Base-by-base conservation (phyloP, 2,329 filamentous ascomycete species). In the Lasiodiplodia citricola region DNA sequence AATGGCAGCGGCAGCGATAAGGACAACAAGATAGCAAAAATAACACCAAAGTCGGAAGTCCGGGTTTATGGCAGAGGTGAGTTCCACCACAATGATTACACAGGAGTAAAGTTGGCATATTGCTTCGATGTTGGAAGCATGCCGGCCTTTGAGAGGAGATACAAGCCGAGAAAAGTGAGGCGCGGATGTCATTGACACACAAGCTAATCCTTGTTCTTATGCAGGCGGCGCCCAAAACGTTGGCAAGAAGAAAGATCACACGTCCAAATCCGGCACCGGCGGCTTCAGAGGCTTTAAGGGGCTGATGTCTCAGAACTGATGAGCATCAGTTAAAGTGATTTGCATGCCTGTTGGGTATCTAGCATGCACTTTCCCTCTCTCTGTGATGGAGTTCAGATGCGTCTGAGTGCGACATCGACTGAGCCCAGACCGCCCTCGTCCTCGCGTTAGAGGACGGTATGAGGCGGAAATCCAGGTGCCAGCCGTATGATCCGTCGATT, bases 31-130 rank as follows among this genome's bases (percentile, higher is more conserved):
- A n/a, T 35, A 14, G 41, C 78, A 80, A 13, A 86, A 83, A 72
- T 82, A 84, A 66, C 81, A 80, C 54, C 75, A 82, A 13, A 82
- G 83, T 66, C 83, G 82, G 83, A 87, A 71, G 78, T 85, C 21
- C 78, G 86, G 67, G 79, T 87, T 25, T 86, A 85, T 73, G 86
- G 86, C 60, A 80, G 86, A 81, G 86, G 86, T 87, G 73, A 80
- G 84, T 80, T 47, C 18, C 6, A 50, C 11, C 14, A 8, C 23
- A 18, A 28, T 28, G 21, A 25, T 14, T 28, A 13, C 13, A 28
- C 21, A 2, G 13, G 13, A 28, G 5, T 21, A 18, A 18, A 21
- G n/a, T 2, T 25, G 50, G 21, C 8, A 16, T 2, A 14, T 52
- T 31, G 6, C 31, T 11, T 18, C 28, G 25, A 31, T 18, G 7